Conservation (phyloP, 805 yeast species). For the Dipodascus albidus region DNA sequence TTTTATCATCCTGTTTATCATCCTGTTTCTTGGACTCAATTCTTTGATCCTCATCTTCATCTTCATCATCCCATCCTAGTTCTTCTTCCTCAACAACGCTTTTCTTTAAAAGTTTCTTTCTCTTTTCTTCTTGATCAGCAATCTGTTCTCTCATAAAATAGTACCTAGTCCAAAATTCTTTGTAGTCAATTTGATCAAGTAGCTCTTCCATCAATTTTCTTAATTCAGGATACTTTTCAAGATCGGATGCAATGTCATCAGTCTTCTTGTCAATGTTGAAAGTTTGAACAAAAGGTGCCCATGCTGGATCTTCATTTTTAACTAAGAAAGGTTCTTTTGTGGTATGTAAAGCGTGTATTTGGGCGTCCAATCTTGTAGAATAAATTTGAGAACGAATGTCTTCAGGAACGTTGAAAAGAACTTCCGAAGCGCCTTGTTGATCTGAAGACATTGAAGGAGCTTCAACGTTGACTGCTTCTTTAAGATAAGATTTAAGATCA, state of each 20-base stretch:
- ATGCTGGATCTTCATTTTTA: conserved; percentile 24
- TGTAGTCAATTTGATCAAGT: conserved; percentile 46
- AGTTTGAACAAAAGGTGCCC: conserved; percentile 24
- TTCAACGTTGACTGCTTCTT: conserved; percentile 27
- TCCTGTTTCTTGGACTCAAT: conserved; percentile 17
- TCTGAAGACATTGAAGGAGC: conserved; percentile 14
- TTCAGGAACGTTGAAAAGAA: conserved; percentile 34
- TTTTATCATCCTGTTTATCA: not conserved
- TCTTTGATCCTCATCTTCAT: conserved; percentile 31
- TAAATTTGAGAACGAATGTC: conserved; percentile 27
- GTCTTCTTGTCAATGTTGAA: conserved; percentile 40
- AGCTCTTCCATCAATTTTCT: conserved; percentile 43
- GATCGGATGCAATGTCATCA: conserved; percentile 36
- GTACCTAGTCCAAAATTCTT: conserved; percentile 67
- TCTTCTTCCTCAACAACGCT: conserved; percentile 33
- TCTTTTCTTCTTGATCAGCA: conserved; percentile 47
- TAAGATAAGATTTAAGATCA: conserved; percentile 31
- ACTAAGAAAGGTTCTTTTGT: conserved; percentile 35
- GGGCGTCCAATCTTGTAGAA: conserved; percentile 52
- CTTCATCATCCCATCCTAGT: conserved; percentile 24
- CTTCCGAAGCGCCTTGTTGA: conserved; percentile 28
- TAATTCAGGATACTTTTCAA: conserved; percentile 41
- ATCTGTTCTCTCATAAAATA: conserved; percentile 43
- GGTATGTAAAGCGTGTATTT: conserved; percentile 42
- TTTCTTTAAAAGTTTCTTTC: conserved; percentile 48